Evolutionary conservation across 2,329 filamentous ascomycete species (phyloP).

Genomic region (Blastomyces percursus): DNA sequence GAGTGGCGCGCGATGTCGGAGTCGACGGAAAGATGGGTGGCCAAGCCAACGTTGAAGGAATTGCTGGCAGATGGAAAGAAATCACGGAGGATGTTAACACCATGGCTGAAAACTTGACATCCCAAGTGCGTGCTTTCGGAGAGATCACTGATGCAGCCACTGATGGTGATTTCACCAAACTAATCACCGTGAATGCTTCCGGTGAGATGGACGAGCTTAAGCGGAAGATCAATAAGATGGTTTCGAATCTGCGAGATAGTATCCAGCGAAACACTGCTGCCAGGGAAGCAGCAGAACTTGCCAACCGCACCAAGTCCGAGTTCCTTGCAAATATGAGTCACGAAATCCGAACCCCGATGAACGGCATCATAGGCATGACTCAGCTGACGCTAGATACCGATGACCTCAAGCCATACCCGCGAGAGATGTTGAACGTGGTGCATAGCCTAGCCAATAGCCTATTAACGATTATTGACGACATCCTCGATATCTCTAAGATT

Average conservation of each 20-base stretch:
- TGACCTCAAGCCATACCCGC: constrained; percentile 84
- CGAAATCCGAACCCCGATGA: constrained; percentile 95
- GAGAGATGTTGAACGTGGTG: constrained; percentile 97
- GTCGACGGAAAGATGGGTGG: constrained; percentile 98
- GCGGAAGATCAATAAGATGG: constrained; percentile 99
- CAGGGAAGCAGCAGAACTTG: constrained; percentile 87
- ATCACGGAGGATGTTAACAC: constrained; percentile 96
- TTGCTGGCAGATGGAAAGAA: constrained; percentile 94
- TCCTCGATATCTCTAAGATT: constrained; percentile 61
- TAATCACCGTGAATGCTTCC: constrained; percentile 92
- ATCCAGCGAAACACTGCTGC: constrained; percentile 95
- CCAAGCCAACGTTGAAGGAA: constrained; percentile 84
- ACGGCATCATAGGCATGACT: constrained; percentile 97
- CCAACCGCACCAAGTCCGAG: constrained; percentile 96
- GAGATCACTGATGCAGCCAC: constrained; percentile 98
- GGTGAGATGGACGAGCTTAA: constrained; percentile 99
- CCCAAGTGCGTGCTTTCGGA: constrained; percentile 93
- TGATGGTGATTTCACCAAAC: constrained; percentile 92
- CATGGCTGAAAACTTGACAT: constrained; percentile 78
- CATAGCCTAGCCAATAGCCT: constrained; percentile 94
- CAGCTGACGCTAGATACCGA: constrained; percentile 92
- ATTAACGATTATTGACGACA: constrained; percentile 86
- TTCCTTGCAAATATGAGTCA: constrained; percentile 99
- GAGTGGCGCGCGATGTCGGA: constrained; percentile 90
- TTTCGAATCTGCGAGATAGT: constrained; percentile 86